Evolutionary conservation across 192 early-diverging fungal genomes (phyloP), one percentile per base, ranked within the genome.

Genomic region (Podila minutissima): DNA sequence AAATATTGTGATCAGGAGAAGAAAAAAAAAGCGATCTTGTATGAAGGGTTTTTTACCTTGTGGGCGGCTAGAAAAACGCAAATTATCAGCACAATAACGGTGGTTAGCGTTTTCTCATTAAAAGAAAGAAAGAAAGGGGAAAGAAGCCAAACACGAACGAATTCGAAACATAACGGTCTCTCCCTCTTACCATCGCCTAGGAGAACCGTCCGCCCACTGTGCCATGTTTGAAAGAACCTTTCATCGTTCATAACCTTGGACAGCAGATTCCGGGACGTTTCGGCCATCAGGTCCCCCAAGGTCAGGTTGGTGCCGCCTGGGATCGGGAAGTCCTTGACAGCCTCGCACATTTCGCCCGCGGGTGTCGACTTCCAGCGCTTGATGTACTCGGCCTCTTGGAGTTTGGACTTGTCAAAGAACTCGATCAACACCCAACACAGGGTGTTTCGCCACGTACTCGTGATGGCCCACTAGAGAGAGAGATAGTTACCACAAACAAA

Each of bases 351-450:
- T 24, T 55, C 53, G 53, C 53, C 53, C 4, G 53, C 53, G 6
- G 53, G 53, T 22, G 53, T 55, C n/a, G 53, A 55, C 53, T 55
- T n/a, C 53, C 53, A 55, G n/a, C 53, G 53, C 53, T 26, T n/a
- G 24, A 55, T 55, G 24, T 26, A 55, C 11, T 55, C 22, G 22
- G 17, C 53, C 53, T 55, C 20, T 11, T 55, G 53, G 20, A 55
- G 24, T 55, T 55, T 55, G 53, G 53, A 9, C 53, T 55, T 55
- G 53, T 55, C 53, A 55, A 55, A 55, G 53, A 55, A 55, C 11
- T 55, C 53, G 22, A 55, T 55, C 53, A 55, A 5, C 6, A 55
- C 17, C 53, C 53, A 55, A 17, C 53, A 55, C 6, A 55, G 6
- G 3, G 53, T 55, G 53, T 55, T 55, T n/a, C 24, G 20, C n/a